Conservation (phyloP, 805 yeast species). For the Saturnispora quitensis region DNA sequence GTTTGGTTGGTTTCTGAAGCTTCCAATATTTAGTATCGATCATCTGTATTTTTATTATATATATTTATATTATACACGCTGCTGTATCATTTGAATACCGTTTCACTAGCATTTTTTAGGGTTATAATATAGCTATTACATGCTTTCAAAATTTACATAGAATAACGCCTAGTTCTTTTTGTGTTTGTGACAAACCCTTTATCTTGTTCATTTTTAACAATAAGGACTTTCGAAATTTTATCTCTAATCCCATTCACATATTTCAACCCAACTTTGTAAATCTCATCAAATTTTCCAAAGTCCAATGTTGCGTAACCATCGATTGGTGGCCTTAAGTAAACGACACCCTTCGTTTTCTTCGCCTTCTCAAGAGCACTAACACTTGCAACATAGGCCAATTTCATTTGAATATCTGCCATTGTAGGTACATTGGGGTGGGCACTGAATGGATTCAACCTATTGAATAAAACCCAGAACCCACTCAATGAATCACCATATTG, state of each 20-base stretch:
- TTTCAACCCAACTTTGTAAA: constrained; percentile 66
- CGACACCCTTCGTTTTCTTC: constrained; percentile 72
- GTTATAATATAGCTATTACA: not conserved
- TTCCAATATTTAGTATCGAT: constrained; percentile 17
- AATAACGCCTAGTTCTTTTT: constrained; percentile 46
- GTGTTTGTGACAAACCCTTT: constrained; percentile 5
- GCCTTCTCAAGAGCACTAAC: constrained; percentile 89
- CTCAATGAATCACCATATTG: constrained; percentile 86
- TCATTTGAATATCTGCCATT: constrained; percentile 88
- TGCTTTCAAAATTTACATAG: constrained; percentile 32
- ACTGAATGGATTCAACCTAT: constrained; percentile 86
- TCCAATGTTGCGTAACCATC: constrained; percentile 88
- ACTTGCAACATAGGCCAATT: constrained; percentile 90
- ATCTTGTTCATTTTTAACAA: constrained; percentile 26
- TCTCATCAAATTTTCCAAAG: constrained; percentile 86
- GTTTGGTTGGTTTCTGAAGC: constrained; percentile 64
- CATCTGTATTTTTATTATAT: not conserved
- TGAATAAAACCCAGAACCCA: constrained; percentile 84
- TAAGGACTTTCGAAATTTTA: constrained; percentile 37
- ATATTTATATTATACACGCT: not conserved
- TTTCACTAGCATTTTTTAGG: not conserved
- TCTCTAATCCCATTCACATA: constrained; percentile 57
- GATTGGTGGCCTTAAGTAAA: constrained; percentile 88
- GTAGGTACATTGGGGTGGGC: constrained; percentile 82
- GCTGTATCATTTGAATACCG: not conserved